Conservation (phyloP, 2,329 filamentous ascomycete genomes). For the Penicillium sp. region DNA sequence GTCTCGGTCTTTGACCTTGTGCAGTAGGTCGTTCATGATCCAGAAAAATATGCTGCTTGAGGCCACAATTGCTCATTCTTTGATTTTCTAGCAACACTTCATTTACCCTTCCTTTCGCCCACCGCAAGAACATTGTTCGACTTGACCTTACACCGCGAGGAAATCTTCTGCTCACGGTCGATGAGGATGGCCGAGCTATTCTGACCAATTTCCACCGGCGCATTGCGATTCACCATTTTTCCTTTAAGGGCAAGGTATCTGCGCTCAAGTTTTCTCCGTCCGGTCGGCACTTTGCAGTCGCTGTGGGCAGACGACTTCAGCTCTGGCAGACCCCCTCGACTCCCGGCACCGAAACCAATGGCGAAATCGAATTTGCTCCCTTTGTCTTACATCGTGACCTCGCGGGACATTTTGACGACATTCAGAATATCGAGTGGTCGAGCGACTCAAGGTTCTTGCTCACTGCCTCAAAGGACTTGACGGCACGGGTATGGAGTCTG, state of each 20-base stretch:
- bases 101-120: conserved; percentile 68
- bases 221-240: conserved; percentile 89
- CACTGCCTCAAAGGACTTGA: conserved; percentile 88
- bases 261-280: conserved; percentile 89
- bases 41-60: background rate
- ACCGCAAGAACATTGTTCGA: conserved; percentile 88
- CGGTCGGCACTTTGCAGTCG: conserved; percentile 87
- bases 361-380: conserved; percentile 90
- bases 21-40: conserved; percentile 60
- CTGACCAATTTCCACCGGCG: conserved; percentile 86
- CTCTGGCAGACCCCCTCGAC: conserved; percentile 95
- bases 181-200: conserved; percentile 92
- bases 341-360: conserved; percentile 74
- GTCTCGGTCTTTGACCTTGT: conserved; percentile 96
- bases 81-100: conserved; percentile 39
- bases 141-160: conserved; percentile 87
- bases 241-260: conserved; percentile 82
- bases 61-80: conserved; percentile 7
- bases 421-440: conserved; percentile 91
- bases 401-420: conserved; percentile 82
- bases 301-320: conserved; percentile 82
- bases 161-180: conserved; percentile 88
- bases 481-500: conserved; percentile 91
- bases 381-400: conserved; percentile 88
- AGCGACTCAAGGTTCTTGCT: conserved; percentile 94